A percentile compares a stretch with the other conserved stretches of the same genome.
Evolutionary conservation across 2,329 filamentous ascomycete species (phyloP).

Genomic region (Cercospora beticola): DNA sequence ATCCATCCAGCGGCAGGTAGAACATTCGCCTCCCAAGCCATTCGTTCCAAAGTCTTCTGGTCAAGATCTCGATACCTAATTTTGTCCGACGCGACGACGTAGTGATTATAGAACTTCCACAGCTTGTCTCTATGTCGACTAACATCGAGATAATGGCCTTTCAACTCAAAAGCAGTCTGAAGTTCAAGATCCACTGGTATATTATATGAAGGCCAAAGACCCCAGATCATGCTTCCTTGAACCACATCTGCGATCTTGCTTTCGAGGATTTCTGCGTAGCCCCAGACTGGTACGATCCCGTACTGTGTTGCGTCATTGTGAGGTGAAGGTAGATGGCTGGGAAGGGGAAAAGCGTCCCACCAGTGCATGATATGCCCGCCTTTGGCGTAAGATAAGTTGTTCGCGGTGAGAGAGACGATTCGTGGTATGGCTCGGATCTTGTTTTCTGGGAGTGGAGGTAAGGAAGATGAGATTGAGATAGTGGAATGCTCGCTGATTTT

Average conservation of each 20-base stretch:
- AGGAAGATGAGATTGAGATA: constrained; percentile 4
- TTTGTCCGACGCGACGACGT: constrained; percentile 21
- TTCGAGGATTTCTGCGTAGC: constrained; percentile 47
- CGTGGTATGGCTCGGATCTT: constrained; percentile 17
- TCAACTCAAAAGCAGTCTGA: not conserved
- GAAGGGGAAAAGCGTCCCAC: constrained; percentile 51
- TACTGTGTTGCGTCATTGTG: constrained; percentile 44
- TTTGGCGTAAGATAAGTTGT: constrained; percentile 33
- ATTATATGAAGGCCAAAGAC: constrained; percentile 48
- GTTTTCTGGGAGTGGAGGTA: constrained; percentile 7
- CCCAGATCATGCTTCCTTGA: constrained; percentile 42
- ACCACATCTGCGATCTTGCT: constrained; percentile 41
- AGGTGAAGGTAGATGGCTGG: constrained; percentile 37
- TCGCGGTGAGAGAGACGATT: constrained; percentile 23
- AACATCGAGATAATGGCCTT: constrained; percentile 42
- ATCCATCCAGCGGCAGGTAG: constrained; percentile 20
- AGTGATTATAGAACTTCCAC: constrained; percentile 51
- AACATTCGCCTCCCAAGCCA: constrained; percentile 15
- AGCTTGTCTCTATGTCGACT: constrained; percentile 41
- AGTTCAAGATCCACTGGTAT: constrained; percentile 44
- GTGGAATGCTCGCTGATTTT: constrained; percentile 17
- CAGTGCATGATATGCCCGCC: constrained; percentile 34
- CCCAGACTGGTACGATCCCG: constrained; percentile 53
- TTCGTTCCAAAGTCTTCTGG: not conserved
- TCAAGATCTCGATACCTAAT: not conserved